A percentile compares a stretch with the other conserved stretches of the same genome.
Conservation (phyloP, 768 basidiomycete genomes). For the Cystofilobasidium macerans region DNA sequence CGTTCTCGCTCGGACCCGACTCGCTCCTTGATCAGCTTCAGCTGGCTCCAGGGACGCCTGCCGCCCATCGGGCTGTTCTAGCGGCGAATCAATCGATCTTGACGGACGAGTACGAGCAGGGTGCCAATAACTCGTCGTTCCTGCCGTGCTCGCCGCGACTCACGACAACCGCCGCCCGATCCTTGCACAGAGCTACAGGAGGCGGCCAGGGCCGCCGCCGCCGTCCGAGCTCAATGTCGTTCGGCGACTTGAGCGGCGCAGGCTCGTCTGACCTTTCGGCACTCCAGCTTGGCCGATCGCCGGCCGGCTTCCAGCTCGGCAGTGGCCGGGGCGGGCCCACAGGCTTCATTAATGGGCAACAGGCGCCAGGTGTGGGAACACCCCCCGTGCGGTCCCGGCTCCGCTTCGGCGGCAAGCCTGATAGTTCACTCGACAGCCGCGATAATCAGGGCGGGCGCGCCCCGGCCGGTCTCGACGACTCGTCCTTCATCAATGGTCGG, state of each 20-base stretch:
- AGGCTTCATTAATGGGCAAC: neutral
- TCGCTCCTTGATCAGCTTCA: slow-evolving; percentile 18
- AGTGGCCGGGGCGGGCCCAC: neutral
- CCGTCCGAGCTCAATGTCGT: neutral
- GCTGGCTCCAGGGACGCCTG: slow-evolving; percentile 6
- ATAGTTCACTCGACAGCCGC: neutral
- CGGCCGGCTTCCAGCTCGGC: neutral
- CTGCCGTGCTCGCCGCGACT: slow-evolving; percentile 20
- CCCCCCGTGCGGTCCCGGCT: slow-evolving; percentile 3
- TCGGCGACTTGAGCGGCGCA: neutral
- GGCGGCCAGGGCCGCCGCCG: neutral
- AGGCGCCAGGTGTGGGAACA: neutral
- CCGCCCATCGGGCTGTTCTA: neutral
- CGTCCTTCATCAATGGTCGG: no score
- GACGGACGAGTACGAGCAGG: neutral
- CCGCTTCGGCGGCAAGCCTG: neutral
- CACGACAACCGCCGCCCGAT: neutral
- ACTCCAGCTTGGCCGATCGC: neutral
- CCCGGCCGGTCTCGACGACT: no score
- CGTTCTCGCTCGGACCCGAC: slow-evolving; percentile 24
- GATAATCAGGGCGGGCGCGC: no score
- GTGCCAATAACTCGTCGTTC: slow-evolving; percentile 27
- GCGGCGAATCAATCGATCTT: neutral
- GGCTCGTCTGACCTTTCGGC: neutral
- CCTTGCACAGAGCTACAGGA: neutral